A percentile compares a stretch with the other conserved stretches of the same genome.
phyloP scores from a whole-genome alignment of 371 early-diverging fungal species.

The Syncephalastrum racemosum region DNA sequence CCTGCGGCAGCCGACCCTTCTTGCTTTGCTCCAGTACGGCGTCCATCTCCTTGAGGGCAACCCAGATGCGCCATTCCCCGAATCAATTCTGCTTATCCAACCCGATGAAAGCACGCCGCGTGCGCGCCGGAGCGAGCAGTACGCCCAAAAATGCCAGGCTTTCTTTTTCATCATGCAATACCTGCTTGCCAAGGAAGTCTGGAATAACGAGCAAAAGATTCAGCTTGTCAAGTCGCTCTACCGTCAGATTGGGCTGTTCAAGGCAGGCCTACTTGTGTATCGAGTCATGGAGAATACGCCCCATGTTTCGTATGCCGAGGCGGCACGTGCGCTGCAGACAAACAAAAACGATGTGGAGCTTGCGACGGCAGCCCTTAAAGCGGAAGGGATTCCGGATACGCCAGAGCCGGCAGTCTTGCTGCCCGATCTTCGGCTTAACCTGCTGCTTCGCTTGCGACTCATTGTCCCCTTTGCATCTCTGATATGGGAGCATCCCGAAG shows the following conservation, averaged over 20 bases:
- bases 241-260: constrained; percentile 50
- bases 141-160: constrained; percentile 46
- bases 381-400: constrained; percentile 33
- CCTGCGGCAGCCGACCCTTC: constrained; percentile 36
- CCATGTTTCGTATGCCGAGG: constrained; percentile 51
- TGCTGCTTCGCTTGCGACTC: constrained; percentile 51
- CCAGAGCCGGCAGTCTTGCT: constrained; percentile 21
- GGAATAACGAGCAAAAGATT: constrained; percentile 49
- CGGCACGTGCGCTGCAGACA: constrained; percentile 35
- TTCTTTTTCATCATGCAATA: constrained; percentile 58
- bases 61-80: constrained; percentile 32
- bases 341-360: constrained; percentile 38
- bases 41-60: constrained; percentile 38
- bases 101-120: constrained; percentile 3
- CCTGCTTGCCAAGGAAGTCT: constrained; percentile 50
- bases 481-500: constrained; percentile 56
- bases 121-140: constrained; percentile 24
- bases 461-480: constrained; percentile 56
- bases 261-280: constrained; percentile 36
- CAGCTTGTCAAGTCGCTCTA: constrained; percentile 50
- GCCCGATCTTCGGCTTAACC: constrained; percentile 47
- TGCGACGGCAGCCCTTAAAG: constrained; percentile 38
- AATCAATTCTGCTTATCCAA: constrained; percentile 44
- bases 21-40: constrained; percentile 38
- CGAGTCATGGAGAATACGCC: constrained; percentile 50